These are phyloP conservation scores for Clarireedia homoeocarpa DNA, from an alignment of 2,329 filamentous ascomycete genomes.

Conservation along the genomic window DNA sequence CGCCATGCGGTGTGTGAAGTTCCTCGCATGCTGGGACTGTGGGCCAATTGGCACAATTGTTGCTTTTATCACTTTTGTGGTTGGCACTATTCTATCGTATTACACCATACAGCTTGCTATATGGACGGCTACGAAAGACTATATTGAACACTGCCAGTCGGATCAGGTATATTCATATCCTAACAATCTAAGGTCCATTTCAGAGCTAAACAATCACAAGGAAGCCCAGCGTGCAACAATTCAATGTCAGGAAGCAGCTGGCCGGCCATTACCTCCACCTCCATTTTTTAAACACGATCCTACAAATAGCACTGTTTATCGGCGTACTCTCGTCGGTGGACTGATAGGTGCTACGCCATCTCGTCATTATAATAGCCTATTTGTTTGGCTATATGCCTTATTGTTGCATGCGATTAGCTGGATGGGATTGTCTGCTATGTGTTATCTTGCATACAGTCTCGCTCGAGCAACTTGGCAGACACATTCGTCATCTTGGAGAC, in stretches of 20 bases:
- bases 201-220: not conserved
- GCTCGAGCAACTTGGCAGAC: too few species aligned
- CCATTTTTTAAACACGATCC: not conserved
- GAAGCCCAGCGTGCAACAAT: not conserved
- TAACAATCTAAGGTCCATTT: not conserved
- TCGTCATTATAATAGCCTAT: not conserved
- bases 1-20: not conserved
- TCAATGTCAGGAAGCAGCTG: not conserved
- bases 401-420: not conserved
- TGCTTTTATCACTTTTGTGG: not conserved
- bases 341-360: not conserved
- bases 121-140: conserved; percentile 3
- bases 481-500: not conserved
- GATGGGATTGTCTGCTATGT: not conserved
- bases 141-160: not conserved
- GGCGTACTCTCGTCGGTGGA: not conserved
- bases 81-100: not conserved
- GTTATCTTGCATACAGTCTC: not conserved
- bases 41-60: not conserved
- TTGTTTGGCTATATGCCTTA: not conserved
- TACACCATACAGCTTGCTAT: not conserved
- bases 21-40: not conserved
- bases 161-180: not conserved
- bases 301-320: not conserved
- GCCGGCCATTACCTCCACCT: not conserved